Evolutionary conservation across 1,139 yeast species (phyloP).

Genomic region (Yamadazyma epiphylla): DNA sequence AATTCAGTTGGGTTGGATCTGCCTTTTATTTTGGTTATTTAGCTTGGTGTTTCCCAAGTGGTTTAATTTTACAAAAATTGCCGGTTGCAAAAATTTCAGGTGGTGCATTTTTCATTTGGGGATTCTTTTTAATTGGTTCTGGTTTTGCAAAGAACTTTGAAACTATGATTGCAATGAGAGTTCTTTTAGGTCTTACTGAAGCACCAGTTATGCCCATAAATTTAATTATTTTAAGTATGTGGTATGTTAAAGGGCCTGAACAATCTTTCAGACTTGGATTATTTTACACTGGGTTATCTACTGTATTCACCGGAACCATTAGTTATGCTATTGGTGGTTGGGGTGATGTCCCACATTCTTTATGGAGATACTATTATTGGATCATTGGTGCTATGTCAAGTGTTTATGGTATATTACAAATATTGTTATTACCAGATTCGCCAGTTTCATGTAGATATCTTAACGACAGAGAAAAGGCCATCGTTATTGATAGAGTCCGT

Average conservation of each 20-base stretch:
- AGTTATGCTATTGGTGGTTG: slow-evolving; percentile 15
- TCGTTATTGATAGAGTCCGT: slow-evolving; percentile 27
- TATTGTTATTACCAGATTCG: slow-evolving; percentile 24
- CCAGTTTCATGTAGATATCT: slow-evolving; percentile 20
- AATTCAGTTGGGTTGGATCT: slow-evolving; percentile 53
- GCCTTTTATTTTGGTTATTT: slow-evolving; percentile 51
- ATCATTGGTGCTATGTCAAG: slow-evolving; percentile 26
- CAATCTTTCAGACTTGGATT: slow-evolving; percentile 4
- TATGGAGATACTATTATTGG: slow-evolving; percentile 11
- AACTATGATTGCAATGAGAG: slow-evolving; percentile 20
- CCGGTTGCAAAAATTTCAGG: slow-evolving; percentile 24
- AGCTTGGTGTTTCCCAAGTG: slow-evolving; percentile 43
- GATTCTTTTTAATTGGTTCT: slow-evolving; percentile 20
- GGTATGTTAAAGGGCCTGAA: slow-evolving; percentile 13
- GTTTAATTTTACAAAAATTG: slow-evolving; percentile 30
- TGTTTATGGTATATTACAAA: slow-evolving; percentile 9
- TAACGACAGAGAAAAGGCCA: slow-evolving; percentile 21
- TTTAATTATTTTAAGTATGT: slow-evolving; percentile 37
- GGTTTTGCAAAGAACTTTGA: slow-evolving; percentile 23
- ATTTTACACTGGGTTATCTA: slow-evolving; percentile 20
- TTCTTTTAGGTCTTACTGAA: slow-evolving; percentile 49
- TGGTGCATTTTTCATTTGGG: slow-evolving; percentile 22
- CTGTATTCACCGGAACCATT: slow-evolving; percentile 19
- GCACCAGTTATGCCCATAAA: slow-evolving; percentile 53
- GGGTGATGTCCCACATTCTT: slow-evolving; percentile 14